phyloP scores from a whole-genome alignment of 1,139 yeast genomes.

The Petasospora fabianii region DNA sequence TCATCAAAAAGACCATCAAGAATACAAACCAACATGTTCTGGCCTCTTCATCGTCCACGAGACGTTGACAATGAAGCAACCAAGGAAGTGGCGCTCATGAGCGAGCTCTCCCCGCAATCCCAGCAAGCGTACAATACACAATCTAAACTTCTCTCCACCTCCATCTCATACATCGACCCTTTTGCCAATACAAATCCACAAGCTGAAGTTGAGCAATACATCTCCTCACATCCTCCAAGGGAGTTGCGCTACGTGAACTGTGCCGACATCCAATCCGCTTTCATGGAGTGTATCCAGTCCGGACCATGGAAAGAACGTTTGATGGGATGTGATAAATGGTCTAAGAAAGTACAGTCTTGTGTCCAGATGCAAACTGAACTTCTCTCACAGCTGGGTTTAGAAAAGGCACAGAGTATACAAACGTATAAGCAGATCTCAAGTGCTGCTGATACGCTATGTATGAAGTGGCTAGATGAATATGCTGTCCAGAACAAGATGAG shows the following conservation, averaged over 20 bases:
- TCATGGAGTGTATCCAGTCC: constrained; percentile 23
- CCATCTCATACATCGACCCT: no score
- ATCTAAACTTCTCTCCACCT: no score
- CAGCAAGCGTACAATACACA: no score
- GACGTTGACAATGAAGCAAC: background rate
- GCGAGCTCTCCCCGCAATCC: constrained; percentile 7
- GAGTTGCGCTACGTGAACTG: constrained; percentile 21
- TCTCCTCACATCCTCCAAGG: constrained; percentile 6
- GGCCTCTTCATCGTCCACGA: constrained; percentile 4
- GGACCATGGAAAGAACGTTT: constrained; percentile 23
- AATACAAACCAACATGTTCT: constrained; percentile 1
- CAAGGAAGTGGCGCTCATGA: background rate
- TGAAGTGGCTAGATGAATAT: constrained; percentile 9
- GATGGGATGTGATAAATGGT: constrained; percentile 21
- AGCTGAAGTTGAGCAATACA: no score
- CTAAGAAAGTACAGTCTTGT: constrained; percentile 26
- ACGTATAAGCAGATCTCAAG: constrained; percentile 26
- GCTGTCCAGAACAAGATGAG: constrained; percentile 7
- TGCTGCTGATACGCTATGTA: constrained; percentile 10
- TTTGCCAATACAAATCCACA: no score
- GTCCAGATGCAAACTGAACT: constrained; percentile 33
- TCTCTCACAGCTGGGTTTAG: constrained; percentile 31
- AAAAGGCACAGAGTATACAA: constrained; percentile 24
- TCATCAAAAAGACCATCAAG: no score
- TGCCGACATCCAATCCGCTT: constrained; percentile 25